Base-by-base conservation (phyloP, 1,139 yeast species). In the Arxiozyma bovina region DNA sequence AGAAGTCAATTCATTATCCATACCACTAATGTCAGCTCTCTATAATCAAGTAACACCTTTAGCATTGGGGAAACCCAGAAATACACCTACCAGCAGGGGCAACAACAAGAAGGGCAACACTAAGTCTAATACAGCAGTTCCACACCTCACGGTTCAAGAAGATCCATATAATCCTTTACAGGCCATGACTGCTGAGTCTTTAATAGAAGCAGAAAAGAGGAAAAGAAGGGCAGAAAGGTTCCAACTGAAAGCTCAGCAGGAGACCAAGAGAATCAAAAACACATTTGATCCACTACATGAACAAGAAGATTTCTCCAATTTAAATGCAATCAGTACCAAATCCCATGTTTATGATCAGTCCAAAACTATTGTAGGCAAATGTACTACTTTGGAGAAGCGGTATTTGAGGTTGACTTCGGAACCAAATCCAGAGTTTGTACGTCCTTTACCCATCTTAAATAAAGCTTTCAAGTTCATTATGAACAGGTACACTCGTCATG, bases 351-450 rank as follows among this genome's bases (percentile, higher is more conserved):
- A 58, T 50, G 71, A 70, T 55, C 66, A 68, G 52, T 62, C 69
- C 51, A 64, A 66, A 43, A 70, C 71, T 1, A 73, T 91, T 7
- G 77, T 85, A 5, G 99, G 99, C 0, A 75, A 79, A 4, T 79
- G 86, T 62, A 76, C 76, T 45, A 74, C 67, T 1, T 67, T 93
- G 41, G 97, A 91, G 61, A 93, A 93, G 67, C 74, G 79, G 52
- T 93, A 89, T 66, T 73, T 89, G 42, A 76, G 99, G 59, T 73
- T 93, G 56, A 93, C 99, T 0, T 87, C 96, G 1, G 97, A 85
- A 49, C 97, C 98, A 0, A 89, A 88, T 59, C 96, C 98, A 0
- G 78, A 80, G 1, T 72, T 77, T 38, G 97, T 93, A 3, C 77
- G 99, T 49, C 97, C 98, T 0, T 74, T 81, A 51, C 65, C 64